These are phyloP conservation scores for Tetramitus jugosus DNA, from an alignment of 208 protist species.

Conservation along the genomic window DNA sequence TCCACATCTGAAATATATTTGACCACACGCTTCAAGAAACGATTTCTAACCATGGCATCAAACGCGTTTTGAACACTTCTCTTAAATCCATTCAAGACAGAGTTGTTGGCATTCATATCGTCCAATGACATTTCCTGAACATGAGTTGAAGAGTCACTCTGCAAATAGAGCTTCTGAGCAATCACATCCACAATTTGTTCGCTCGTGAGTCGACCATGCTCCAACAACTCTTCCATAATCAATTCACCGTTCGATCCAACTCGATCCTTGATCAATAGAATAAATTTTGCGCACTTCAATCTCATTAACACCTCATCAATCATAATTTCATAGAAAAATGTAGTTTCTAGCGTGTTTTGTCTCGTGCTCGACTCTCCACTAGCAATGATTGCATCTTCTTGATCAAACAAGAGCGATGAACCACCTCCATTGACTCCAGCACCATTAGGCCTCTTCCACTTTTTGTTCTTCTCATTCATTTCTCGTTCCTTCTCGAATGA, in stretches of 20 bases:
- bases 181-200: not conserved
- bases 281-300: constrained; percentile 12
- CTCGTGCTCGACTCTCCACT: not conserved
- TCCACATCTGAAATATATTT: no score
- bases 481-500: not conserved
- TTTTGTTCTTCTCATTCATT: not conserved
- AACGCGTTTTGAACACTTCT: not conserved
- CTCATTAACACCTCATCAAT: constrained; percentile 9
- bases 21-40: constrained; percentile 8
- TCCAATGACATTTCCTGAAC: no score
- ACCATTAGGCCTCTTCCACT: no score
- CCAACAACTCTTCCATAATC: not conserved
- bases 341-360: not conserved
- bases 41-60: not conserved
- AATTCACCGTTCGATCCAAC: not conserved
- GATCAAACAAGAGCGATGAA: not conserved
- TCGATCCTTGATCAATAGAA: not conserved
- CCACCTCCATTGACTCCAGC: not conserved
- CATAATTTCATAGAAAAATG: constrained; percentile 13
- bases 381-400: not conserved
- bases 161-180: no score
- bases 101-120: no score
- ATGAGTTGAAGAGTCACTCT: no score
- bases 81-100: no score
- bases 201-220: not conserved